Percentiles rank a stretch among this genome's conserved stretches.
Evolutionary conservation across 768 basidiomycete genomes (phyloP).

Genomic region (Fistulinella prunicolor): DNA sequence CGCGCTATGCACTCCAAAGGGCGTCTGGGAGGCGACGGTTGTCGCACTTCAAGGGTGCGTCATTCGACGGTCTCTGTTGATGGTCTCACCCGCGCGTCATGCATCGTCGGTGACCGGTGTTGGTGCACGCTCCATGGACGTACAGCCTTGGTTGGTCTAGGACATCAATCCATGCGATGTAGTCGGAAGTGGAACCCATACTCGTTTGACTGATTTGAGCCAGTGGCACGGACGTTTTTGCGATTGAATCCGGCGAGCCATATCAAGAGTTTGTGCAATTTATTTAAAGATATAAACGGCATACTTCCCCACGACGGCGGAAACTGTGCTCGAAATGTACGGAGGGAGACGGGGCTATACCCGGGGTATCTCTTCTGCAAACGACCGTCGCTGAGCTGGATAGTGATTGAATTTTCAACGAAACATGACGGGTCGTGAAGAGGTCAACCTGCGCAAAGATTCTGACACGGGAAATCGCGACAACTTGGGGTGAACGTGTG

Average conservation of each 20-base stretch:
- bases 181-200: too few relatives aligned
- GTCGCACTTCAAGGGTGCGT: background rate
- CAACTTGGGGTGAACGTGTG: background rate
- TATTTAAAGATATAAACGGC: background rate
- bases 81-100: background rate
- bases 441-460: background rate
- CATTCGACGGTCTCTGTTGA: background rate
- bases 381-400: constrained; percentile 14
- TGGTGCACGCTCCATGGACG: background rate
- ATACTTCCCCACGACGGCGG: background rate
- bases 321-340: constrained; percentile 1
- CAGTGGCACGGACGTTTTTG: constrained; percentile 1
- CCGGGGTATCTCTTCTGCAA: background rate
- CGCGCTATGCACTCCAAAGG: background rate
- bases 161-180: constrained; percentile 11
- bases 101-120: background rate
- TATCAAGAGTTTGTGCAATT: background rate
- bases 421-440: background rate
- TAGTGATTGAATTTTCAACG: constrained; percentile 11
- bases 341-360: constrained; percentile 8
- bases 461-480: background rate
- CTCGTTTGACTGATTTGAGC: too few relatives aligned
- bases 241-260: background rate
- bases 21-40: background rate
- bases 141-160: constrained; percentile 7